Base-by-base conservation (phyloP, 108 stramenopile genomes). In the Schizochytrium sp. region DNA sequence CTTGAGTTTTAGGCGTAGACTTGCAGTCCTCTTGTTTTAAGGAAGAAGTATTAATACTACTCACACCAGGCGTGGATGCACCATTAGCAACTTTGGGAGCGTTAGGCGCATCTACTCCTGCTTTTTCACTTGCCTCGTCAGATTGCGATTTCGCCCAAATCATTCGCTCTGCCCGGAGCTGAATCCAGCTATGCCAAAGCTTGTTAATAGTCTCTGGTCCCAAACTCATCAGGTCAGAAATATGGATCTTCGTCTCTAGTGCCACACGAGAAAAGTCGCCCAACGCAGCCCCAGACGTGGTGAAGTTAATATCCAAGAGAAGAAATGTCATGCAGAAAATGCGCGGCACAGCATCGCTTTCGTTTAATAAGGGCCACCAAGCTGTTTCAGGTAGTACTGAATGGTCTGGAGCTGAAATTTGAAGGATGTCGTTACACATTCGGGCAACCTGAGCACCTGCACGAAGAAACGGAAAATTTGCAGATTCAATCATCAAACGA, bases 151-250 rank as follows among this genome's bases (percentile, higher is more conserved):
- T 83, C 42, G 64, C 64, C 76, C 76, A 83, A 8, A 83, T 13
- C 76, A 83, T 83, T n/a, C 76, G 76, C 76, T 83, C 76, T 2
- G 76, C 76, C 12, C 76, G 76, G 15, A 83, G 76, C 53, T 49
- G 50, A 40, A 83, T 83, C 76, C 76, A 83, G 10, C 50, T 55
- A 40, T 83, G 76, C 76, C 76, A 83, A 7, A 83, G 47, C 76
- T 83, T 49, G 76, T 83, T 83, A 2, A 83, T 53, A 5, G 17
- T 40, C 17, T n/a, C 55, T 38, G 76, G 76, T 5, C 8, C 76
- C 0, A 83, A 53, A 17, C 50, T n/a, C 38, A 83, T 47, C 12
- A 83, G 76, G 55, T 83, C 76, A 15, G 53, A 83, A 47, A 83
- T 83, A 38, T 83, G 76, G 47, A 83, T 10, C 1, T 40, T 17